Conservation (phyloP, 2,329 filamentous ascomycete genomes). For the Aspergillus flavus region DNA sequence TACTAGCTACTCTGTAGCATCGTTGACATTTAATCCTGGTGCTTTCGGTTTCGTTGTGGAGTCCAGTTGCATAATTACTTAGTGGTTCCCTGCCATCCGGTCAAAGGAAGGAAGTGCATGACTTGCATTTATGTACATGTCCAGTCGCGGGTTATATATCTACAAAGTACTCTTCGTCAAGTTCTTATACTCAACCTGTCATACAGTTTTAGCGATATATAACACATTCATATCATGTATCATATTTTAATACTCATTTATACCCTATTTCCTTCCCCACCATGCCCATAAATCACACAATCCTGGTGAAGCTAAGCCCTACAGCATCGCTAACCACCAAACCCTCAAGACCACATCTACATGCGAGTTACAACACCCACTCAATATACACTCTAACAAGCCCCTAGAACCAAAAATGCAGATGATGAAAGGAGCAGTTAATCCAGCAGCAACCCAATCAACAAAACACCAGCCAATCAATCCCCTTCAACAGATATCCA, state of each 20-base stretch:
- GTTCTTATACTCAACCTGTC: background rate
- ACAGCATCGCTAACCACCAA: background rate
- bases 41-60: background rate
- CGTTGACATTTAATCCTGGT: background rate
- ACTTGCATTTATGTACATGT: background rate
- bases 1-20: background rate
- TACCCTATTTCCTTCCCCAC: background rate
- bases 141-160: background rate
- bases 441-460: background rate
- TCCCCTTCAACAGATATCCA: background rate
- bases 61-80: background rate
- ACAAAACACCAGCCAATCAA: no score
- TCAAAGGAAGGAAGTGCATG: background rate
- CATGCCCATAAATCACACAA: no score
- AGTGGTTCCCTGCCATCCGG: background rate
- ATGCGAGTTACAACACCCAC: no score
- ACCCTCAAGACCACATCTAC: no score
- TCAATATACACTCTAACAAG: background rate
- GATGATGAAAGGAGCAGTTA: background rate
- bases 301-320: no score
- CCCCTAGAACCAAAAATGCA: background rate
- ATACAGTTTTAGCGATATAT: background rate
- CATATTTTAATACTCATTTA: background rate
- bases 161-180: background rate
- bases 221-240: background rate